These are phyloP conservation scores for Trypanosoma cruzi DNA, from an alignment of 208 protist genomes.

Conservation along the genomic window DNA sequence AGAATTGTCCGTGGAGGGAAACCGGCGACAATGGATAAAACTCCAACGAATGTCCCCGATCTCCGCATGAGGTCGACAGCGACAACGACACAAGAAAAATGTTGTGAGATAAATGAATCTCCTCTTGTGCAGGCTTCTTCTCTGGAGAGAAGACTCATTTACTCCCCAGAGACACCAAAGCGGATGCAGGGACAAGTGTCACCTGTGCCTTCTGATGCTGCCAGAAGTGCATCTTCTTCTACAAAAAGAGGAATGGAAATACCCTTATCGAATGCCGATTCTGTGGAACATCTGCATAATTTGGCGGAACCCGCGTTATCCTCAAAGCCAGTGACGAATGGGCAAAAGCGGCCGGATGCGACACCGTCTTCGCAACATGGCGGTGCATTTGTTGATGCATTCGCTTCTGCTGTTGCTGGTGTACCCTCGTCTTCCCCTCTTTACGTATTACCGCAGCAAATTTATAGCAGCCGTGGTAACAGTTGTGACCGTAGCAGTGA, in stretches of 20 bases:
- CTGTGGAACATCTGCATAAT: neutral
- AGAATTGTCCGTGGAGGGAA: neutral
- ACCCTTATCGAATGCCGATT: neutral
- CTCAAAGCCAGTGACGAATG: neutral
- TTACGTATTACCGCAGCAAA: constrained; percentile 17
- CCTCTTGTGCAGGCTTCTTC: neutral
- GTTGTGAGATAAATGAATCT: neutral
- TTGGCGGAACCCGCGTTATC: neutral
- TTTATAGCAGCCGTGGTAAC: constrained; percentile 8
- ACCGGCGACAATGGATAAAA: neutral
- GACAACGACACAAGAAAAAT: neutral
- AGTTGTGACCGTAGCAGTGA: neutral
- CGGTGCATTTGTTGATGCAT: neutral
- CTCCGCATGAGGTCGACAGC: neutral
- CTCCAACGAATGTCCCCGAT: neutral
- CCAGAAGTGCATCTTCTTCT: no score
- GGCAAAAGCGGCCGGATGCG: neutral
- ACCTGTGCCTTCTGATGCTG: neutral
- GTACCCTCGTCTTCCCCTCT: constrained; percentile 2
- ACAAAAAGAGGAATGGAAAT: neutral
- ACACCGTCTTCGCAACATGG: neutral
- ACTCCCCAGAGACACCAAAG: constrained; percentile 5
- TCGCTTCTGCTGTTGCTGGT: neutral
- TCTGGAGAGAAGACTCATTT: constrained; percentile 3
- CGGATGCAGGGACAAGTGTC: neutral